A percentile compares a stretch with the other conserved stretches of the same genome.
Conservation (phyloP, 176 grass and related monocot species). For the Ensete glaucum region DNA sequence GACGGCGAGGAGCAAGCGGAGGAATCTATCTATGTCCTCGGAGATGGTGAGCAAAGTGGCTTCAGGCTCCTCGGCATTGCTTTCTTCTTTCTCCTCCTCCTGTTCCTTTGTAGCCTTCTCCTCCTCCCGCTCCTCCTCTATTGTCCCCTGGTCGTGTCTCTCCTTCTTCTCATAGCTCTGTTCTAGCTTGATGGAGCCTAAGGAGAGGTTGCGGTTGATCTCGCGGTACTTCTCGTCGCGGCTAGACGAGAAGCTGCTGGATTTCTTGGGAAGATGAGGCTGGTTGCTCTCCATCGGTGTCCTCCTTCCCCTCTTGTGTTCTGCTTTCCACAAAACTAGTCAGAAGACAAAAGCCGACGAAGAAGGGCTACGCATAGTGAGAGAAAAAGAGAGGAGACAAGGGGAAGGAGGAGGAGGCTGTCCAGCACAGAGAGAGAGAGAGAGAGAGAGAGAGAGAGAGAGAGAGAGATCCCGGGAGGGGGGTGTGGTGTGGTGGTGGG, state of each 20-base stretch:
- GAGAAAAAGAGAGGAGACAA: too few relatives aligned
- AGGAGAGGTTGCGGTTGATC: slow-evolving; percentile 74
- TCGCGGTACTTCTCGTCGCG: slow-evolving; percentile 70
- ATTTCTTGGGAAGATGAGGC: slow-evolving; percentile 51
- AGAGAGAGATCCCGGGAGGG: too few relatives aligned
- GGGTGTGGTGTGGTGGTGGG: too few relatives aligned
- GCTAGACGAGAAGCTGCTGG: slow-evolving; percentile 61
- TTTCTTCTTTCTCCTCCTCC: neutral
- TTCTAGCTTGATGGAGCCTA: slow-evolving; percentile 63
- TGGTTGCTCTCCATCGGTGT: slow-evolving; percentile 45
- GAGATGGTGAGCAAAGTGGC: slow-evolving; percentile 40
- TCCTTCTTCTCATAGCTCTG: slow-evolving; percentile 19
- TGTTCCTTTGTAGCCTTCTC: neutral
- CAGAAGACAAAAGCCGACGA: too few relatives aligned
- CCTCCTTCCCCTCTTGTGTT: neutral
- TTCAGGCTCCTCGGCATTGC: neutral
- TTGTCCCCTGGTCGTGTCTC: slow-evolving; percentile 12
- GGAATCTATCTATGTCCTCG: slow-evolving; percentile 54
- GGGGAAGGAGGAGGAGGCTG: too few relatives aligned
- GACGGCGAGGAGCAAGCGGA: slow-evolving; percentile 19
- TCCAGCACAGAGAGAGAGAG: too few relatives aligned
- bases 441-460: too few relatives aligned
- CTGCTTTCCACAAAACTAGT: too few relatives aligned
- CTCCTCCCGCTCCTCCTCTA: slow-evolving; percentile 13
- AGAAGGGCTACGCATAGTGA: too few relatives aligned